Conservation (phyloP, 1,284 basidiomycete genomes). For the Pascua sp. region DNA sequence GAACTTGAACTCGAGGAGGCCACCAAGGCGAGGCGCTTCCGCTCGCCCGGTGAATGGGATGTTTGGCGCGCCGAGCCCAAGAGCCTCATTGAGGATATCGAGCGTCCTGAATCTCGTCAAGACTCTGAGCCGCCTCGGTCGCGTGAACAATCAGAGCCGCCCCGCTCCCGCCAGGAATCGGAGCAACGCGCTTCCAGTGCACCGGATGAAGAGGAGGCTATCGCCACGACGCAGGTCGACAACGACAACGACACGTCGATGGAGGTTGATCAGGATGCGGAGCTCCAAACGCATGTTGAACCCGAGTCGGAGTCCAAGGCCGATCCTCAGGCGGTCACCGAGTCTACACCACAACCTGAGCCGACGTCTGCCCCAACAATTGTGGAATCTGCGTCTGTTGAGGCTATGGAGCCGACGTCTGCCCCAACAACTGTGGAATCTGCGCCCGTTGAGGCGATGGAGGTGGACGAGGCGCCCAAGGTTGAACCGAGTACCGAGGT, state of each 20-base stretch:
- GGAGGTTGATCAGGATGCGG: background rate
- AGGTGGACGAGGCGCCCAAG: slow-evolving; percentile 35
- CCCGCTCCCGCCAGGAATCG: too few species aligned
- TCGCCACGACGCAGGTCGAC: background rate
- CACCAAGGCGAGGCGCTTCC: slow-evolving; percentile 23
- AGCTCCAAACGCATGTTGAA: background rate
- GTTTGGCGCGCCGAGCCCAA: slow-evolving; percentile 16
- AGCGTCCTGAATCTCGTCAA: too few species aligned
- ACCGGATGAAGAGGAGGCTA: background rate
- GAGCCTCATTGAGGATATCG: background rate
- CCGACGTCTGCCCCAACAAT: too few species aligned
- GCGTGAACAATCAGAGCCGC: too few species aligned
- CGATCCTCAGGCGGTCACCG: background rate
- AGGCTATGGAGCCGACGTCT: background rate
- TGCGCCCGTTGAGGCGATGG: slow-evolving; percentile 2
- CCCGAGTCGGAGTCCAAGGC: background rate
- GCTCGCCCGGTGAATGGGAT: slow-evolving; percentile 19
- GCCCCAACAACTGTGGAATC: background rate
- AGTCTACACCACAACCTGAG: background rate
- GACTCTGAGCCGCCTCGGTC: too few species aligned
- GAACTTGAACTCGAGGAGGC: slow-evolving; percentile 38
- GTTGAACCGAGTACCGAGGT: slow-evolving; percentile 37
- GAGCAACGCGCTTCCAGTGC: too few species aligned
- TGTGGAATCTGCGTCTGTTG: background rate
- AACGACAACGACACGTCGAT: slow-evolving; percentile 8